These are phyloP conservation scores for Alternaria sp. DNA, from an alignment of 2,329 filamentous ascomycete species.

Conservation along the genomic window DNA sequence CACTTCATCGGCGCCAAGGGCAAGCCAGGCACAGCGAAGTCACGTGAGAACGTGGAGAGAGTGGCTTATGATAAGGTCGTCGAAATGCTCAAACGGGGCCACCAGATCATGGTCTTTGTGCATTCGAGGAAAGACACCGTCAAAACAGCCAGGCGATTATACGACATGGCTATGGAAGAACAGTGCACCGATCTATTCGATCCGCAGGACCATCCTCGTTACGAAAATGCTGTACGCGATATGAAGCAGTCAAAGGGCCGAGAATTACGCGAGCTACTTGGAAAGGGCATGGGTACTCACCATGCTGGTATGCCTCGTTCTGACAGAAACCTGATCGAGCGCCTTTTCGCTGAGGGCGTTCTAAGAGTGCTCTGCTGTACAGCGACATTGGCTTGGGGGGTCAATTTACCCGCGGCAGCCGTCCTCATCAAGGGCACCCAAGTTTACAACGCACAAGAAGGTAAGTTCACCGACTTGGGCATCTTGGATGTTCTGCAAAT, in stretches of 20 bases:
- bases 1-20: conserved; percentile 97
- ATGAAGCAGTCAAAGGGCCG: conserved; percentile 84
- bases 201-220: conserved; percentile 77
- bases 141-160: conserved; percentile 81
- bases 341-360: conserved; percentile 88
- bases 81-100: conserved; percentile 88
- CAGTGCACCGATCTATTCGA: conserved; percentile 83
- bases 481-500: conserved; percentile 98
- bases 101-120: conserved; percentile 99
- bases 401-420: conserved; percentile 94
- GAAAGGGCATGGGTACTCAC: conserved; percentile 92
- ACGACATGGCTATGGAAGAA: conserved; percentile 84
- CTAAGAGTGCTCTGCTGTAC: conserved; percentile 98
- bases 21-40: conserved; percentile 79
- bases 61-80: conserved; percentile 93
- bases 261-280: conserved; percentile 86
- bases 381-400: conserved; percentile 96
- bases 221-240: conserved; percentile 79
- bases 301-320: conserved; percentile 96
- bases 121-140: conserved; percentile 96
- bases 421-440: conserved; percentile 99
- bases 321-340: conserved; percentile 94
- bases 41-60: conserved; percentile 85
- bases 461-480: conserved; percentile 94
- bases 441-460: conserved; percentile 93